A percentile compares a stretch with the other conserved stretches of the same genome.
Evolutionary conservation across 768 basidiomycete genomes (phyloP).

Genomic region (Tylopilus intermedius): DNA sequence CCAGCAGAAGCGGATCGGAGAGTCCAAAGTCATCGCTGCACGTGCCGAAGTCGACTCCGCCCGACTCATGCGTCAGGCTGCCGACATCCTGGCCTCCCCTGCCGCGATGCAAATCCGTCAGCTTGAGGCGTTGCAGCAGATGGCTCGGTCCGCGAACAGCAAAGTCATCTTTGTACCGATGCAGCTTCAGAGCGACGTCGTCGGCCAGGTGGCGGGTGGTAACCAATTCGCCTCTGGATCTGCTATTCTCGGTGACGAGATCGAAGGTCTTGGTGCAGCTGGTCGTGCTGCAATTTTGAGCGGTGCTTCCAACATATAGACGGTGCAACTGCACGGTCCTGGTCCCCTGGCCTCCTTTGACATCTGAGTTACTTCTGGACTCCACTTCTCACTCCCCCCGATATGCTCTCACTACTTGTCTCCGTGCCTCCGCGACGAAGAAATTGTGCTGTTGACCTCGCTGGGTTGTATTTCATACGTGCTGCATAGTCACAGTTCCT

Average conservation of each 20-base stretch:
- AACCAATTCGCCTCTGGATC: constrained; percentile 24
- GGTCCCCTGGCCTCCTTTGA: not conserved
- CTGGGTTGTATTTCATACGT: constrained; percentile 14
- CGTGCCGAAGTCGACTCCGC: constrained; percentile 95
- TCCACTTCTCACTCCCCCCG: not conserved
- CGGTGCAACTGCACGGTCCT: not conserved
- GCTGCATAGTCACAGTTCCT: not conserved
- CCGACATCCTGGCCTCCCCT: constrained; percentile 88
- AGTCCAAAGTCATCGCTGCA: constrained; percentile 93
- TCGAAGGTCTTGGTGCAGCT: constrained; percentile 22
- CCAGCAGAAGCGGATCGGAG: constrained; percentile 95
- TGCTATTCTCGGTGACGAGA: constrained; percentile 22
- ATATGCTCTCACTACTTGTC: not conserved
- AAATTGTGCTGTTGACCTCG: not conserved
- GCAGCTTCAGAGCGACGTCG: constrained; percentile 77
- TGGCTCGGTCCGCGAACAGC: constrained; percentile 84
- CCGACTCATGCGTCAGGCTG: constrained; percentile 93
- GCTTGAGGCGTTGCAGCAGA: constrained; percentile 90
- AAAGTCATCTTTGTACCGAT: constrained; percentile 96
- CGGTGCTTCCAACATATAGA: constrained; percentile 23
- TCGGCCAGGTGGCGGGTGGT: constrained; percentile 38
- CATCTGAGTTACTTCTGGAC: not conserved
- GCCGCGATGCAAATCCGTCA: constrained; percentile 99
- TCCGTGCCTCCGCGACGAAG: not conserved
- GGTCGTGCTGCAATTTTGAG: constrained; percentile 26